phyloP scores from a whole-genome alignment of 345 rosid species.

The Carallia brachiata region DNA sequence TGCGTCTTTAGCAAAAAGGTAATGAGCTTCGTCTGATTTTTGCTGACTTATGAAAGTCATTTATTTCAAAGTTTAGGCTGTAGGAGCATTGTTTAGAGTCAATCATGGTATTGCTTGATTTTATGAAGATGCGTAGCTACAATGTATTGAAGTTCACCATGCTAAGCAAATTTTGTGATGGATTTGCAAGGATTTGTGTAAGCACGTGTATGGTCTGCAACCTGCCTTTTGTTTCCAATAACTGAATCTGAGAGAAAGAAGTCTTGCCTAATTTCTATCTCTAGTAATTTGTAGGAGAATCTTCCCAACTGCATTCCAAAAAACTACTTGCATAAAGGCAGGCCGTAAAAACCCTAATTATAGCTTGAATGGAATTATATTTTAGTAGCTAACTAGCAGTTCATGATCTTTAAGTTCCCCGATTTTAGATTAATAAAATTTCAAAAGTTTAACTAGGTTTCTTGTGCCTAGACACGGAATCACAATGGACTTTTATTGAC shows the following conservation, averaged over 20 bases:
- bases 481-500: background rate
- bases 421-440: background rate
- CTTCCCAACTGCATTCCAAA: background rate
- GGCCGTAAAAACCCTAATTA: background rate
- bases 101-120: background rate
- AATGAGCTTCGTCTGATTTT: constrained; percentile 5
- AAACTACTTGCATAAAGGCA: background rate
- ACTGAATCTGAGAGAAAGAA: background rate
- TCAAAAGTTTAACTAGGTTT: background rate
- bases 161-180: background rate
- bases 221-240: too few species aligned
- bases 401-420: background rate
- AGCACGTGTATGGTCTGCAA: too few species aligned
- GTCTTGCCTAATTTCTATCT: background rate
- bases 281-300: background rate
- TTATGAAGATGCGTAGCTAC: background rate
- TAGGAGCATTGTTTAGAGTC: background rate
- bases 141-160: background rate
- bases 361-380: background rate
- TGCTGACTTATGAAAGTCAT: background rate
- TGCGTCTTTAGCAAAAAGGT: constrained; percentile 90
- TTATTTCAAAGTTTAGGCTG: background rate
- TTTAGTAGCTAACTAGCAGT: background rate
- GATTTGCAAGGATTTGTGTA: too few species aligned
- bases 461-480: background rate